These are phyloP conservation scores for Rhynchospora tenuis DNA, from an alignment of 176 grass and related monocot genomes.

Conservation along the genomic window DNA sequence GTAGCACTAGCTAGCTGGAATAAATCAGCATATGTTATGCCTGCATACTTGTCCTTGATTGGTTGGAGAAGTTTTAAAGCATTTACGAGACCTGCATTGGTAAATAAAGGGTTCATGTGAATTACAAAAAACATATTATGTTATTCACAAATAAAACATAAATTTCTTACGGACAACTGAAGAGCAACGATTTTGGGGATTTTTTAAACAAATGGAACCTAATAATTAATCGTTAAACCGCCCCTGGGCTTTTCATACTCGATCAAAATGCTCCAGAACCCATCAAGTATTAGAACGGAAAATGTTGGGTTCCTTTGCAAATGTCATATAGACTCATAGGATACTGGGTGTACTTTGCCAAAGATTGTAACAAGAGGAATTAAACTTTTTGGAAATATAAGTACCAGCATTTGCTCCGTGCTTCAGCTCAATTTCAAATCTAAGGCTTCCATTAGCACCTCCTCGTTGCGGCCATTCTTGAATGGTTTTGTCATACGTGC, in stretches of 20 bases:
- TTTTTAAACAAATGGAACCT: not conserved
- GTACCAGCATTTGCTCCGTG: slow-evolving; percentile 82
- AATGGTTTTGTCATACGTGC: slow-evolving; percentile 85
- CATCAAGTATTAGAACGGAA: not conserved
- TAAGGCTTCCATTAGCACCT: slow-evolving; percentile 83
- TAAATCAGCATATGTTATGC: slow-evolving; percentile 72
- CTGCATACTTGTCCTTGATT: slow-evolving; percentile 80
- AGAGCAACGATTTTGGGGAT: not conserved
- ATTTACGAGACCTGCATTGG: slow-evolving; percentile 56
- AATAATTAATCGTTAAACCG: not conserved
- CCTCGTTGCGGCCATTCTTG: slow-evolving; percentile 63
- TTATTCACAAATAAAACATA: not conserved
- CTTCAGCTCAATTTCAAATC: slow-evolving; percentile 76
- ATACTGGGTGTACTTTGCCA: not conserved
- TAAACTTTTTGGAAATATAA: not conserved
- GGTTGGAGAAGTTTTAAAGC: slow-evolving; percentile 67
- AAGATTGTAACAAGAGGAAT: not conserved
- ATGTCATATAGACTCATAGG: not conserved
- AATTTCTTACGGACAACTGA: not conserved
- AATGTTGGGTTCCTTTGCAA: not conserved
- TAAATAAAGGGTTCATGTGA: not conserved
- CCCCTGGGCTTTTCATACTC: not conserved
- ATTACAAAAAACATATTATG: slow-evolving; percentile 4
- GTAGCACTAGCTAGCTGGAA: slow-evolving; percentile 95
- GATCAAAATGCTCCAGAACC: not conserved